A percentile compares a stretch with the other conserved stretches of the same genome.
Conservation (phyloP, 1,139 yeast genomes). For the Sugiyamaella novakii region DNA sequence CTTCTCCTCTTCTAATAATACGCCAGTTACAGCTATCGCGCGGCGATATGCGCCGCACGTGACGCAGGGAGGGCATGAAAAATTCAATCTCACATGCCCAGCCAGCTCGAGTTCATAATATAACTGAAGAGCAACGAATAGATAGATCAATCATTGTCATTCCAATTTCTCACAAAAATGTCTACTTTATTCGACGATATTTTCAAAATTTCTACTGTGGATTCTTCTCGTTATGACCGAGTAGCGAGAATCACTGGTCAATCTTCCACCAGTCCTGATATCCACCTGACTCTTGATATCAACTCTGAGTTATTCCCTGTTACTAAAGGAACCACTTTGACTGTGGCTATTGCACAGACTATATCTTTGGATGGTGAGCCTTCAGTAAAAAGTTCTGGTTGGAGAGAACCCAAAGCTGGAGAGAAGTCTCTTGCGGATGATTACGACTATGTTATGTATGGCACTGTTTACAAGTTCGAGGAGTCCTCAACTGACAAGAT, state of each 20-base stretch:
- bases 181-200: conserved; percentile 86
- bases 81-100: conserved; percentile 8
- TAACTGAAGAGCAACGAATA: too few species aligned
- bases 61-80: conserved; percentile 10
- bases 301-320: conserved; percentile 94
- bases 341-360: conserved; percentile 85
- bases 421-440: conserved; percentile 92
- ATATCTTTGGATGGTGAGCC: conserved; percentile 62
- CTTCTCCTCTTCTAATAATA: too few species aligned
- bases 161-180: conserved; percentile 23
- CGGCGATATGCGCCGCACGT: too few species aligned
- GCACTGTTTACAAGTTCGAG: conserved; percentile 95
- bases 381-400: conserved; percentile 57
- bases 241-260: conserved; percentile 88
- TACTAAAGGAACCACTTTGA: conserved; percentile 70
- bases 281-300: conserved; percentile 84
- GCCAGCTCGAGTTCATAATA: too few species aligned
- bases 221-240: conserved; percentile 87
- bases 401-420: conserved; percentile 84
- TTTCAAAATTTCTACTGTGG: conserved; percentile 83
- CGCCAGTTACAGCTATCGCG: too few species aligned
- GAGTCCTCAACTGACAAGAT: conserved; percentile 70
- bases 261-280: conserved; percentile 80
- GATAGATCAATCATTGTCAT: too few species aligned
- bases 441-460: conserved; percentile 97